Base-by-base conservation (phyloP, 2,329 filamentous ascomycete species). In the Huntiella bhutanensis region DNA sequence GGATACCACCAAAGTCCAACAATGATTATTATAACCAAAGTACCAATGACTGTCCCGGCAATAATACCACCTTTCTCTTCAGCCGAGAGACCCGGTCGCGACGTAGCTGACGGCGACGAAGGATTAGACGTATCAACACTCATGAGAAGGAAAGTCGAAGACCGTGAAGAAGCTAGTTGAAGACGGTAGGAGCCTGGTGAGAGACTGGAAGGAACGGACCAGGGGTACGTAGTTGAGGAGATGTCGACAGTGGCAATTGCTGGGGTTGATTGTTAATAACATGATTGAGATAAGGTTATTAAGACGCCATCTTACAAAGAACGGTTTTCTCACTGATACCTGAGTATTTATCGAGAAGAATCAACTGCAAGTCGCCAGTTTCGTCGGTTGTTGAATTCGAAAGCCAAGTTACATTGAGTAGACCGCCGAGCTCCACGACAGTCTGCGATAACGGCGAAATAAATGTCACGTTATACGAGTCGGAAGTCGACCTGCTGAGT, bases 121-220 rank as follows among this genome's bases (percentile, higher is more conserved):
- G 5, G 16, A 22, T 19, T 13, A n/a, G 43, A 33, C 36, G 46
- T 19, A 4, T 38, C 47, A 33, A 48, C 47, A 28, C 43, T 48
- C 41, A 33, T 34, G 3, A 40, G 38, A 16, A 17, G 41, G 40
- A 28, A 41, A 41, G 3, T 12, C n/a, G 8, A 43, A 10, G 15
- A 49, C 34, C 43, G 45, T 32, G 35, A 33, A 33, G 33, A 43
- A n/a, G 39, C 28, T 10, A 50, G 40, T 36, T 45, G 48, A 32
- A 50, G 8, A 22, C 37, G 32, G 34, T 51, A 51, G 11, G 43
- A 39, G 16, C 50, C 50, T 3, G 50, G 42, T 10, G 35, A 39
- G 8, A 49, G 38, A 13, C 12, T 43, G 4, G 33, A 15, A 12
- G 50, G 47, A n/a, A 51, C 42, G 16, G 41, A 28, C 50, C 50